Base-by-base conservation (phyloP, 805 yeast genomes). In the Teunomyces cretensis region DNA sequence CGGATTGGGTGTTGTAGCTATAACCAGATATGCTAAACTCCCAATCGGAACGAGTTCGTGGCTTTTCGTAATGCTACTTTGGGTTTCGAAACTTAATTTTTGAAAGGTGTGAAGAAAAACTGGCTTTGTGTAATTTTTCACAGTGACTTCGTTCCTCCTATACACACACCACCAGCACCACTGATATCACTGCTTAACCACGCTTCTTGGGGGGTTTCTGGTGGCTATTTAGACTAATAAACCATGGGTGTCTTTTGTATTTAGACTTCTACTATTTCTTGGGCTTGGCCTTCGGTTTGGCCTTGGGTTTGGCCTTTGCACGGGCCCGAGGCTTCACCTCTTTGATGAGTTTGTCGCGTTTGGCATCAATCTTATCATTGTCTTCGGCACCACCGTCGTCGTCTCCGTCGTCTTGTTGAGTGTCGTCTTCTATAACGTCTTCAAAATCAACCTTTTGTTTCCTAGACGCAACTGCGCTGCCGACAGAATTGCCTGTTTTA, bases 271-370 rank as follows among this genome's bases (percentile, higher is more conserved):
- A n/a, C n/a, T n/a, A n/a, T 19, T 19, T 19, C 22, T 19, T 19
- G 22, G 22, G 22, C 22, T 19, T 19, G 22, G 22, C 22, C 22
- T 19, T n/a, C n/a, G n/a, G n/a, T n/a, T 46, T 12, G 22, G 35
- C 43, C 41, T 46, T 31, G 41, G 36, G 26, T 26, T 72, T 70
- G 36, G 68, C 70, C 49, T 63, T 51, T 45, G 46, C 46, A 38
- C 48, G 22, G 46, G 44, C 44, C 28, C 39, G 47, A 3, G 50
- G 46, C 33, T 47, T 50, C 30, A 57, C 53, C 40, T 52, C 73
- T 60, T 82, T 83, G 57, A 84, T 81, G 52, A 83, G 74, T 58
- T 78, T 81, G 57, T 84, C 88, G 69, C 80, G 83, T 53, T 76
- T 74, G 14, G 76, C 56, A 50, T 80, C 87, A 12, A 70, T 65